Conservation (phyloP, 2,329 filamentous ascomycete species). For the Thielaviopsis populi region DNA sequence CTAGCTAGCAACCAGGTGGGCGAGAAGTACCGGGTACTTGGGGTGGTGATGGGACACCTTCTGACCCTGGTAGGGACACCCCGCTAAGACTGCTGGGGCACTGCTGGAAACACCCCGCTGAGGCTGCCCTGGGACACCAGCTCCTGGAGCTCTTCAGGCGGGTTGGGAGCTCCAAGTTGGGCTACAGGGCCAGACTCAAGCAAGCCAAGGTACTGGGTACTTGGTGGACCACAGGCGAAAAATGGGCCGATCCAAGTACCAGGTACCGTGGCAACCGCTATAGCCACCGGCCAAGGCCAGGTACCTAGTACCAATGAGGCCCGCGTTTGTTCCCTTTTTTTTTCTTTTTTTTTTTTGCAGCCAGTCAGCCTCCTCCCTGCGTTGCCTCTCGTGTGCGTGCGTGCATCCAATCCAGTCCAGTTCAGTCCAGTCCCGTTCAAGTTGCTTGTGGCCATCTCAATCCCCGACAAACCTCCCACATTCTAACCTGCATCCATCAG, state of each 20-base stretch:
- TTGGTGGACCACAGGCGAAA: not conserved
- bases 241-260: not conserved
- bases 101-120: not conserved
- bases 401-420: no score
- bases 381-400: no score
- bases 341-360: slow-evolving; percentile 21
- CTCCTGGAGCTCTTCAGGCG: not conserved
- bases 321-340: slow-evolving; percentile 17
- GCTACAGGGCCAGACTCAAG: not conserved
- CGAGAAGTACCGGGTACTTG: not conserved
- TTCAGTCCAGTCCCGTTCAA: no score
- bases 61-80: not conserved
- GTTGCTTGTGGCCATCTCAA: slow-evolving; percentile 16
- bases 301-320: not conserved
- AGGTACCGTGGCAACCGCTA: not conserved
- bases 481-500: slow-evolving; percentile 12
- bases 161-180: not conserved
- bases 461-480: slow-evolving; percentile 14
- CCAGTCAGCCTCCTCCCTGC: slow-evolving; percentile 25
- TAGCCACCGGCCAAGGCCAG: not conserved
- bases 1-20: not conserved
- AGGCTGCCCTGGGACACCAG: not conserved
- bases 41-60: not conserved
- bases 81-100: not conserved
- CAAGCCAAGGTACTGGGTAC: slow-evolving; percentile 8